Conservation (phyloP, 2,329 filamentous ascomycete species). For the Dothideomycetes sp. region DNA sequence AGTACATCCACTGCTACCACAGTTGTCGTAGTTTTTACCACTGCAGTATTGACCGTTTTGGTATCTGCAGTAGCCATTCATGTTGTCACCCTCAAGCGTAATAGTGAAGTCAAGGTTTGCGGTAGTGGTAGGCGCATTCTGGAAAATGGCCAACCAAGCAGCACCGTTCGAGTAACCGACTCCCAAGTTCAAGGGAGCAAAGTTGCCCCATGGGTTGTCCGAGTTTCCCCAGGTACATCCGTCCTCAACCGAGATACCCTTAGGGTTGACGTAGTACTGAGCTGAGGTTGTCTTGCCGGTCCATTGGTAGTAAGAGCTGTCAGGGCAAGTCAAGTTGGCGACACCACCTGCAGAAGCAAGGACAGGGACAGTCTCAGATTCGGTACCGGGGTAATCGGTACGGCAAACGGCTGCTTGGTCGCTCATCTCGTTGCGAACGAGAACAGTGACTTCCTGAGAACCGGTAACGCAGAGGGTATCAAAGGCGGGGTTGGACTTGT, state of each 20-base stretch:
- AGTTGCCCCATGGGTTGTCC: slow-evolving; percentile 61
- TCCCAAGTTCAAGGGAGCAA: slow-evolving; percentile 76
- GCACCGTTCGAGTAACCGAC: slow-evolving; percentile 60
- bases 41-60: slow-evolving; percentile 54
- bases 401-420: slow-evolving; percentile 69
- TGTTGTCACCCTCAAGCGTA: slow-evolving; percentile 59
- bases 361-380: slow-evolving; percentile 76
- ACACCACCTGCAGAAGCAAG: slow-evolving; percentile 49
- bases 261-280: slow-evolving; percentile 94
- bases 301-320: slow-evolving; percentile 73
- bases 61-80: slow-evolving; percentile 55
- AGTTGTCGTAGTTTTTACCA: slow-evolving; percentile 36
- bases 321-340: slow-evolving; percentile 64
- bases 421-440: slow-evolving; percentile 64
- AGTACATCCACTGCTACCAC: slow-evolving; percentile 60
- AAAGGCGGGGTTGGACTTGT: slow-evolving; percentile 60
- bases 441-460: slow-evolving; percentile 53
- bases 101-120: slow-evolving; percentile 70
- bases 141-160: slow-evolving; percentile 77
- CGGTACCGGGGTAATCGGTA: slow-evolving; percentile 91
- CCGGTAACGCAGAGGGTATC: slow-evolving; percentile 68
- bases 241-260: slow-evolving; percentile 55
- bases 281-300: slow-evolving; percentile 66
- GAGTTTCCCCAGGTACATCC: slow-evolving; percentile 69
- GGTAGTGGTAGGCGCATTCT: slow-evolving; percentile 66